These are phyloP conservation scores for Prunus yedoensis DNA, from an alignment of 331 rosid genomes.

Conservation along the genomic window DNA sequence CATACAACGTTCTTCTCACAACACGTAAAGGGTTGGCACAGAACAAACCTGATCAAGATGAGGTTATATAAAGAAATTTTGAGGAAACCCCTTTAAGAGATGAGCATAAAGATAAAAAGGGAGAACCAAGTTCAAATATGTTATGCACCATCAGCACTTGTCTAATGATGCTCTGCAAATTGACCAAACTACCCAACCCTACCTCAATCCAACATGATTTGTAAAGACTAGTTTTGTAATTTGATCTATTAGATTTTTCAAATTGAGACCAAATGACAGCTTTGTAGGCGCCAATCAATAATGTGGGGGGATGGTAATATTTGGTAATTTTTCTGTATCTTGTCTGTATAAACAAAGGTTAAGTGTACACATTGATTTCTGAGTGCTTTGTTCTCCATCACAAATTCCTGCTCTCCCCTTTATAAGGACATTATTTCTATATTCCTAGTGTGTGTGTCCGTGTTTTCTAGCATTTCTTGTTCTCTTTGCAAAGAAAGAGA, in stretches of 20 bases:
- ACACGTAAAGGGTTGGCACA: not conserved
- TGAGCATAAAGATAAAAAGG: not conserved
- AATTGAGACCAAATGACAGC: not conserved
- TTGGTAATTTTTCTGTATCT: slow-evolving; percentile 26
- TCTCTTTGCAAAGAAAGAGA: not conserved
- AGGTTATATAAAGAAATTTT: not conserved
- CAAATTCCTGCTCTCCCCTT: slow-evolving; percentile 4
- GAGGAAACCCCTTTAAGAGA: not conserved
- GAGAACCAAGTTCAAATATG: not conserved
- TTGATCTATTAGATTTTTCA: not conserved
- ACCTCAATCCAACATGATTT: not conserved
- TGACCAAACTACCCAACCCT: not conserved
- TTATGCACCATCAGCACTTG: not conserved
- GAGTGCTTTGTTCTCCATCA: not conserved
- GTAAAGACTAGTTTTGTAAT: not conserved
- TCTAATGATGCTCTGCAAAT: not conserved
- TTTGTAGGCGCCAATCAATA: not conserved
- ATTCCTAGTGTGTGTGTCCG: too few species aligned
- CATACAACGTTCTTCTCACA: not conserved
- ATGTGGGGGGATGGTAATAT: slow-evolving; percentile 1
- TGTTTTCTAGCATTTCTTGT: not conserved
- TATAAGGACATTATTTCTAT: not conserved
- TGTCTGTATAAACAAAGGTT: slow-evolving; percentile 14
- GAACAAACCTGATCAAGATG: not conserved
- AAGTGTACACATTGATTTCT: slow-evolving; percentile 1